A percentile compares a stretch with the other conserved stretches of the same genome.
These are phyloP conservation scores for Edaphochlamys debaryana DNA, from an alignment of 139 green algal genomes.

Conservation along the genomic window DNA sequence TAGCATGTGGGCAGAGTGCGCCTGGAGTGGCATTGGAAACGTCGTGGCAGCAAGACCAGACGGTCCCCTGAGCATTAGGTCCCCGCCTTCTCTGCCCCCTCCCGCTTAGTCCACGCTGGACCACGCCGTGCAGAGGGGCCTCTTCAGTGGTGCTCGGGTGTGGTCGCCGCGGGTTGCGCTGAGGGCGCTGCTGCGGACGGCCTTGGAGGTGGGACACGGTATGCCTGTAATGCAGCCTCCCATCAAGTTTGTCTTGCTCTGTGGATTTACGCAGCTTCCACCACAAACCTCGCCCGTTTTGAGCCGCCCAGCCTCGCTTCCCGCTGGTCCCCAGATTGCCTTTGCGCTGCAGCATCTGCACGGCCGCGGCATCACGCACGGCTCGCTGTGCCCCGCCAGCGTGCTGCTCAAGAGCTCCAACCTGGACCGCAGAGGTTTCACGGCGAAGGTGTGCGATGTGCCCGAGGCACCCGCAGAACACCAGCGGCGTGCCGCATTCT, in stretches of 20 bases:
- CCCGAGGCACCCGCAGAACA: no score
- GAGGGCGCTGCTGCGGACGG: slow-evolving; percentile 13
- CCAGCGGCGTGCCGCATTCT: no score
- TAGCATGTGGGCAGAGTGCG: no score
- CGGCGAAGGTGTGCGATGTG: neutral
- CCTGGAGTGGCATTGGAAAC: no score
- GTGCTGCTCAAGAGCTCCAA: slow-evolving; percentile 39
- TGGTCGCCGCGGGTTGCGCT: slow-evolving; percentile 24
- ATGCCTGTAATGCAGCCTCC: no score
- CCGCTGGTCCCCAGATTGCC: neutral
- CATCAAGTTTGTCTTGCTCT: no score
- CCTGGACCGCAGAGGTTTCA: slow-evolving; percentile 24
- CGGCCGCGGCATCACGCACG: slow-evolving; percentile 11
- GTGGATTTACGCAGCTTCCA: no score
- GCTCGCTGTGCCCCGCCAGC: slow-evolving; percentile 2
- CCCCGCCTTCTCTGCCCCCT: no score
- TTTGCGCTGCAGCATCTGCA: slow-evolving; percentile 34
- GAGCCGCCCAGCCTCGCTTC: no score
- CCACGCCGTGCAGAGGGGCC: neutral
- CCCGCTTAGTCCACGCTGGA: neutral
- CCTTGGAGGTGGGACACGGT: slow-evolving; percentile 10
- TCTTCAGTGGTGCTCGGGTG: neutral
- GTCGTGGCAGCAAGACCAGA: no score
- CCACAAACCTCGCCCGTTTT: no score
- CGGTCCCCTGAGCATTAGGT: no score